These are phyloP conservation scores for Chloris gayana DNA, from an alignment of 176 grass and related monocot genomes.

Conservation along the genomic window DNA sequence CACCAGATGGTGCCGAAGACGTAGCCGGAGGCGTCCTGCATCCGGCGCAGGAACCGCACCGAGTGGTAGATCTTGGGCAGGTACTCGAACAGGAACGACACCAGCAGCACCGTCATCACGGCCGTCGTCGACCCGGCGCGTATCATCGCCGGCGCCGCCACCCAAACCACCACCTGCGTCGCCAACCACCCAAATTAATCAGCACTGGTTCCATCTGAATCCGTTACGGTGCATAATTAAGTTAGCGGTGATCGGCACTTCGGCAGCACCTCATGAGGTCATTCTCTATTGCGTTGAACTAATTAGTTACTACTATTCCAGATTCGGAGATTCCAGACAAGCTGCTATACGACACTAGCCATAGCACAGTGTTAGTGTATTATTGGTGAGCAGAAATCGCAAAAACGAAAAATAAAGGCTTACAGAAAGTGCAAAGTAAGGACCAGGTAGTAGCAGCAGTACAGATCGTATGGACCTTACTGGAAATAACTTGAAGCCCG, in stretches of 20 bases:
- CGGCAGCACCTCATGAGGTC: too few species aligned
- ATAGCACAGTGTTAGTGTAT: background rate
- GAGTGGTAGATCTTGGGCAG: conserved; percentile 91
- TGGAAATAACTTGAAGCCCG: background rate
- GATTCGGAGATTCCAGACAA: too few species aligned
- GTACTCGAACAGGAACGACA: conserved; percentile 74
- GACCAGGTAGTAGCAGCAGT: background rate
- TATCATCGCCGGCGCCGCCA: conserved; percentile 73
- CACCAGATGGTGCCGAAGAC: conserved; percentile 95
- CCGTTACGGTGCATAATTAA: too few species aligned
- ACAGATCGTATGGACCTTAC: background rate
- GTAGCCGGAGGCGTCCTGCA: conserved; percentile 63
- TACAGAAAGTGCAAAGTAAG: background rate
- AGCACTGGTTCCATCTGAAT: too few species aligned
- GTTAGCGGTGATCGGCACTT: too few species aligned
- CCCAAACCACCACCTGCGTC: conserved; percentile 69
- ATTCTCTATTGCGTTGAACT: too few species aligned
- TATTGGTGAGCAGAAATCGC: background rate
- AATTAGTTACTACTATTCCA: too few species aligned
- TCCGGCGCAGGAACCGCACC: conserved; percentile 66
- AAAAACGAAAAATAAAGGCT: background rate
- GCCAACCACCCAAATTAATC: background rate
- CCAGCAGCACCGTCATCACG: conserved; percentile 78
- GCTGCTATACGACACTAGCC: too few species aligned
- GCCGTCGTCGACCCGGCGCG: conserved; percentile 54